These are phyloP conservation scores for Pontederia crassipes DNA, from an alignment of 176 grass and related monocot species.

Conservation along the genomic window DNA sequence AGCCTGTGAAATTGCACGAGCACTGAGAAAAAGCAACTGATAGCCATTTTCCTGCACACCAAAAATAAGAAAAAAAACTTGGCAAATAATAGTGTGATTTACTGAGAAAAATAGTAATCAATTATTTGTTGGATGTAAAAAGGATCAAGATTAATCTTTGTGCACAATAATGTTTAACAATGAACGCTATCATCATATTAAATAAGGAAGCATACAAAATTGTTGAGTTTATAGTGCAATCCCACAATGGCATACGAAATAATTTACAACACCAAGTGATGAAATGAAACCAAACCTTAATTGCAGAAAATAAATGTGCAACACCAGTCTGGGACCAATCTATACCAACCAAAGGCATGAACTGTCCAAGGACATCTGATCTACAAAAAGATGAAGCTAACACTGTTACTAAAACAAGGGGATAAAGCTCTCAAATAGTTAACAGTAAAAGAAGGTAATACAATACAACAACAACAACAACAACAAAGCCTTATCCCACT, in stretches of 20 bases:
- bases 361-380: conserved; percentile 96
- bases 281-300: conserved; percentile 46
- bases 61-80: not conserved
- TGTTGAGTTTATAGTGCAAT: not conserved
- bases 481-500: too few relatives aligned
- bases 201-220: not conserved
- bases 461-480: too few relatives aligned
- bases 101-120: too few relatives aligned
- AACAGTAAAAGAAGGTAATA: too few relatives aligned
- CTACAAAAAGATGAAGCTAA: conserved; percentile 37
- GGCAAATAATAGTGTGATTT: too few relatives aligned
- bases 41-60: conserved; percentile 84
- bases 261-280: conserved; percentile 1
- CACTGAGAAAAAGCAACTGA: conserved; percentile 86
- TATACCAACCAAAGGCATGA: conserved; percentile 95
- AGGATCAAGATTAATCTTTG: too few relatives aligned
- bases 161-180: too few relatives aligned
- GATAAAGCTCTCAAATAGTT: not conserved
- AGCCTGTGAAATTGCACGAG: conserved; percentile 90
- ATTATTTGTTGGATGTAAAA: too few relatives aligned
- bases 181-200: too few relatives aligned
- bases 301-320: conserved; percentile 95
- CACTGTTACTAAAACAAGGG: not conserved
- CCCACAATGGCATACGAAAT: not conserved
- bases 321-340: conserved; percentile 99